Conservation (phyloP, 257 asterid genomes). For the Petrea volubilis region DNA sequence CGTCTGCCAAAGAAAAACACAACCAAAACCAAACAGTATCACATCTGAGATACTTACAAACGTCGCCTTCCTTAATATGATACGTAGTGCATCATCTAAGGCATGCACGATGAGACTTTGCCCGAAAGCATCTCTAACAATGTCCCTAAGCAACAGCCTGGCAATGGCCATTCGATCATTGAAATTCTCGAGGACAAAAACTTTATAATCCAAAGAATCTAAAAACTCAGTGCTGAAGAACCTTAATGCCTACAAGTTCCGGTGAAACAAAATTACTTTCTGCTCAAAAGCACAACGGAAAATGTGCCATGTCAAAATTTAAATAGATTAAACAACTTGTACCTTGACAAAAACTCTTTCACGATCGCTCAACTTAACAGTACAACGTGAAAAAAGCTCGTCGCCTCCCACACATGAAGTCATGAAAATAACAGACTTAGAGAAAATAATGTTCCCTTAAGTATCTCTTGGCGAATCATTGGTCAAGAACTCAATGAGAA, state of each 20-base stretch:
- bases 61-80: background rate
- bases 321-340: background rate
- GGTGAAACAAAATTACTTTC: background rate
- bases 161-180: background rate
- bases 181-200: background rate
- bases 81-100: background rate
- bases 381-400: background rate
- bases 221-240: background rate
- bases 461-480: background rate
- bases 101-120: background rate
- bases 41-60: background rate
- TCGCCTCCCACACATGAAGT: background rate
- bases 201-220: background rate
- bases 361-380: background rate
- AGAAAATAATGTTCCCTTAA: background rate
- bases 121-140: background rate
- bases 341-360: background rate
- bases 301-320: background rate
- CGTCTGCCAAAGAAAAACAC: background rate
- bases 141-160: conserved; percentile 4
- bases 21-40: background rate
- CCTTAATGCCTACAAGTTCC: background rate
- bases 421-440: background rate
- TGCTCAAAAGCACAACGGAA: background rate
- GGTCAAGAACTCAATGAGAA: background rate